Evolutionary conservation across 495 filamentous ascomycete species (phyloP), one percentile per base, ranked within the genome.

Genomic region (Trichocladium antarcticum): DNA sequence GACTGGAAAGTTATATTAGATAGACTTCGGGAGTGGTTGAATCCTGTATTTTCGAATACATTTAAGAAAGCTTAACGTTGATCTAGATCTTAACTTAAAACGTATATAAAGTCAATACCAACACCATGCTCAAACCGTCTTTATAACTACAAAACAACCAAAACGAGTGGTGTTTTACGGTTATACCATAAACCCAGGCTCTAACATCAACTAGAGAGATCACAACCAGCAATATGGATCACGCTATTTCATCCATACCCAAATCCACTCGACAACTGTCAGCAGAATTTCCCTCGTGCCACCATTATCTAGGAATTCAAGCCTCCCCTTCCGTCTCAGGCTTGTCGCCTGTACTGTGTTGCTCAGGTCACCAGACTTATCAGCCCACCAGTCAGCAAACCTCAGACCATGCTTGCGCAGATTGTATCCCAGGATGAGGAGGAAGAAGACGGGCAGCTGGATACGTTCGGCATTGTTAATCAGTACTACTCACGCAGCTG

Each of bases 211-310:
- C n/a, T n/a, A n/a, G n/a, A 19, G 17, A 14, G 15, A 27, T 27
- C 3, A 3, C 24, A 27, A 27, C 3, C 24, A 3, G 8, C 24
- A 8, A 8, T 4, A 27, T 8, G 4, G 8, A 27, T 3, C 3
- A 8, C 19, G 6, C 20, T 51, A 68, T 35, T 64, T 68, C 48
- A 57, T 46, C 65, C 65, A 68, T 10, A 65, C 63, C 63, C 59
- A 65, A 35, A 68, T 24, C 65, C 65, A 68, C 8, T 54, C 37
- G 1, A 58, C 4, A 43, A 68, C 63, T 0, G 48, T 52, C 19
- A 12, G 14, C 38, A 43, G 27, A 40, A 66, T 68, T 10, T 63
- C 57, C 36, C 45, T 45, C 7, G 59, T 58, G 37, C 59, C 41
- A 1, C 58, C 59, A 32, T 57, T 49, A 29, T 65, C 63, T 0